These are phyloP conservation scores for Kodamaea ohmeri DNA, from an alignment of 1,139 yeast genomes.

Conservation along the genomic window DNA sequence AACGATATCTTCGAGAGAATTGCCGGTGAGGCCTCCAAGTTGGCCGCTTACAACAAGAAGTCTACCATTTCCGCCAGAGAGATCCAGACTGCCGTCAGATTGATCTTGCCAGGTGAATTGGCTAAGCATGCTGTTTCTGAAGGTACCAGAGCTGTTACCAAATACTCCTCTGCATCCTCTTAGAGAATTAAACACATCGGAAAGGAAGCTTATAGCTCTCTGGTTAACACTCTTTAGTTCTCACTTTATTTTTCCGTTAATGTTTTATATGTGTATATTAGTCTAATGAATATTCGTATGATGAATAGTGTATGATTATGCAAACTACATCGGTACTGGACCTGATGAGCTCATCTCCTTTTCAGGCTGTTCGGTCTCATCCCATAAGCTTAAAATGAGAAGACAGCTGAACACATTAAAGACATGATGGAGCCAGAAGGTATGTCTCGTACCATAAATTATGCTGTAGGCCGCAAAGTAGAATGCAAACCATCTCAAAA, in stretches of 20 bases:
- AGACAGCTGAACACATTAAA: conserved; percentile 55
- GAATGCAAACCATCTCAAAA: conserved; percentile 15
- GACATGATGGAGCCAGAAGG: conserved; percentile 69
- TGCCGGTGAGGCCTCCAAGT: conserved; percentile 97
- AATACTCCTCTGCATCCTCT: conserved; percentile 86
- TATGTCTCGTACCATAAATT: conserved; percentile 64
- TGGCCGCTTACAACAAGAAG: conserved; percentile 99
- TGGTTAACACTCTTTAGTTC: conserved; percentile 9
- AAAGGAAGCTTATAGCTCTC: conserved; percentile 4
- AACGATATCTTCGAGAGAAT: conserved; percentile 94
- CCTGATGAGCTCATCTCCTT: too few species aligned
- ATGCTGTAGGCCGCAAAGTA: conserved; percentile 56
- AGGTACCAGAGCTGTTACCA: conserved; percentile 99
- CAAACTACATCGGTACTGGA: too few species aligned
- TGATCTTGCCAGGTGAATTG: conserved; percentile 98
- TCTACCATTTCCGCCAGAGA: conserved; percentile 99
- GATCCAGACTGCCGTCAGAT: conserved; percentile 98
- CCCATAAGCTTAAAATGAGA: conserved; percentile 24
- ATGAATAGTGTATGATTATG: conserved; percentile 2
- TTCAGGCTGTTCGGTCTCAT: not conserved
- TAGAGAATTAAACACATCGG: conserved; percentile 17
- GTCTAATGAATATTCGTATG: conserved; percentile 17
- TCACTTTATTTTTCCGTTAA: conserved; percentile 12
- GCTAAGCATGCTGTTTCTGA: conserved; percentile 99
- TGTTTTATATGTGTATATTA: conserved; percentile 20